A percentile compares a stretch with the other conserved stretches of the same genome.
phyloP scores from a whole-genome alignment of 2,329 filamentous ascomycete genomes.

The Verticillium albo-atrum region DNA sequence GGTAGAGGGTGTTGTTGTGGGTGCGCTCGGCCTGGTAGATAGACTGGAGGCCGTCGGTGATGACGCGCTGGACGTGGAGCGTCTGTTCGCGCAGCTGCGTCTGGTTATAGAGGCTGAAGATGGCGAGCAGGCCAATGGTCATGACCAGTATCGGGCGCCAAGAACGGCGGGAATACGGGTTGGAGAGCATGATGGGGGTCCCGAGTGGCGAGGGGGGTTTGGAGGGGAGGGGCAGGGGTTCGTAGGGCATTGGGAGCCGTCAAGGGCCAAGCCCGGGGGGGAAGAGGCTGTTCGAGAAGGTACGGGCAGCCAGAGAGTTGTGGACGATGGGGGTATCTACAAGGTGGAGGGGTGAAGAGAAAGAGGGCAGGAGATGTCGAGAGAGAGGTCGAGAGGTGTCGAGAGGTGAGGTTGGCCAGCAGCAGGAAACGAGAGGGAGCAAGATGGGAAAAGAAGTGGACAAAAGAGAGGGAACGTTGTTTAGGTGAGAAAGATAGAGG shows the following conservation, averaged over 20 bases:
- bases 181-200: not conserved
- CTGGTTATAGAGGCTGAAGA: constrained; percentile 1
- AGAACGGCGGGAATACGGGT: constrained; percentile 1
- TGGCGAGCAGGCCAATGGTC: not conserved
- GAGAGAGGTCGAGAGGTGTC: not conserved
- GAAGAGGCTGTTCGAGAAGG: not conserved
- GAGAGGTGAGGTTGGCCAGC: not conserved
- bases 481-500: not conserved
- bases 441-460: not conserved
- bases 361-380: not conserved
- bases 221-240: not conserved
- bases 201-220: not conserved
- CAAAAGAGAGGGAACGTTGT: not conserved
- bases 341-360: not conserved
- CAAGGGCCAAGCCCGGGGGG: not conserved
- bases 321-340: not conserved
- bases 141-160: constrained; percentile 1
- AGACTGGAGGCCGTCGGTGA: constrained; percentile 1
- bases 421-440: not conserved
- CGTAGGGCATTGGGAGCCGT: not conserved
- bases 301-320: not conserved
- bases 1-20: constrained; percentile 35
- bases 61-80: not conserved
- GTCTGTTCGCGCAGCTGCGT: not conserved
- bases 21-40: constrained; percentile 11